These are phyloP conservation scores for Raphanus raphanistrum DNA, from an alignment of 345 rosid species.

Conservation along the genomic window DNA sequence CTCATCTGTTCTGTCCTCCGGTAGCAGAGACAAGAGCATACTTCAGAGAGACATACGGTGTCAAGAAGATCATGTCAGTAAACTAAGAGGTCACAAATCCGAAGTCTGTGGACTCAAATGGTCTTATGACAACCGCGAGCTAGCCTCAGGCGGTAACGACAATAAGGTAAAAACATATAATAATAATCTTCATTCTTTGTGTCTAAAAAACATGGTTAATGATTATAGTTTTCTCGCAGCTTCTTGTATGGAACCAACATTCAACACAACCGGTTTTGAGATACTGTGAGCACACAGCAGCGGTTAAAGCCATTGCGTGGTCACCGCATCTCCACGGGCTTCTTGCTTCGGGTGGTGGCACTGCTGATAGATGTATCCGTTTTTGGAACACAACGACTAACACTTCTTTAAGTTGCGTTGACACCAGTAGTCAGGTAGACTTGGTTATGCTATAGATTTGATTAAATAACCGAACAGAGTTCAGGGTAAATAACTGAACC, in stretches of 20 bases:
- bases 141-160: conserved; percentile 99
- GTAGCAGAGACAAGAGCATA: conserved; percentile 94
- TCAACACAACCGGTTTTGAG: conserved; percentile 87
- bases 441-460: not conserved
- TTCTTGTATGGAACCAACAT: conserved; percentile 96
- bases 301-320: conserved; percentile 99
- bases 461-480: too few relatives aligned
- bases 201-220: not conserved
- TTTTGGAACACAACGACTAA: conserved; percentile 98
- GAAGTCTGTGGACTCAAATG: conserved; percentile 99
- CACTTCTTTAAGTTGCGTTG: conserved; percentile 81
- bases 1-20: conserved; percentile 80
- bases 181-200: not conserved
- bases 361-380: conserved; percentile 94
- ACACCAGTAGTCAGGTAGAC: conserved; percentile 92
- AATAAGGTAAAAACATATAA: conserved; percentile 59
- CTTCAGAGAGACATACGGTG: conserved; percentile 84
- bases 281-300: conserved; percentile 94
- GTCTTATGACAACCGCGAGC: conserved; percentile 95
- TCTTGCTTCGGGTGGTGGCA: conserved; percentile 99
- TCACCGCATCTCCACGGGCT: conserved; percentile 97
- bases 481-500: not conserved
- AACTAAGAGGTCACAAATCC: conserved; percentile 92
- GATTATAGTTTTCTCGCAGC: conserved; percentile 52
- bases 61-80: conserved; percentile 80